Evolutionary conservation across 1,284 basidiomycete species (phyloP).

Genomic region (Sanguinoderma infundibulare): DNA sequence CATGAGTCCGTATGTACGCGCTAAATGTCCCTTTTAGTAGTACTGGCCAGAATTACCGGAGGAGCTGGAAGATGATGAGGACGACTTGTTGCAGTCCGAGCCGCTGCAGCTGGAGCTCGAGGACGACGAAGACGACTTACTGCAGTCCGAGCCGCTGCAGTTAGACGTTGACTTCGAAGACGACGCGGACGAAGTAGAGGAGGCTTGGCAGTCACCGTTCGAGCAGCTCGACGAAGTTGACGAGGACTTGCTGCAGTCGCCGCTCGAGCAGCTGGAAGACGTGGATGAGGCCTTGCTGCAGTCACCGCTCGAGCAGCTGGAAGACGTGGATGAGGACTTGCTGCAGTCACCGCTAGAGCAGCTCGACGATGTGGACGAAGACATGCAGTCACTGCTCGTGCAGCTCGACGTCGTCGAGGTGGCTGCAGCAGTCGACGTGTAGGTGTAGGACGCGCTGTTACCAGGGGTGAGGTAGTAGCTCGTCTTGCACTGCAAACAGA

Average conservation of each 20-base stretch:
- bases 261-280: neutral
- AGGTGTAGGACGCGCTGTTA: conserved; percentile 58
- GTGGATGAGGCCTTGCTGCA: neutral
- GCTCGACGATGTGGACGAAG: conserved; percentile 1
- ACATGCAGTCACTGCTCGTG: neutral
- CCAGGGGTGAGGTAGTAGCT: conserved; percentile 54
- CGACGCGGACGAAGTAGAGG: neutral
- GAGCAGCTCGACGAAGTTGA: neutral
- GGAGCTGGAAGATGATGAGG: neutral
- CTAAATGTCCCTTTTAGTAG: conserved; percentile 25
- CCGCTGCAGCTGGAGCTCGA: conserved; percentile 1
- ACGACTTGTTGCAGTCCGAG: neutral
- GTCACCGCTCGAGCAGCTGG: neutral
- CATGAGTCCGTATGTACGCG: conserved; percentile 21
- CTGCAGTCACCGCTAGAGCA: conserved; percentile 8
- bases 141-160: neutral
- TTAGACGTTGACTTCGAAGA: no score
- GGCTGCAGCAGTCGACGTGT: conserved; percentile 31
- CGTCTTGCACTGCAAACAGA: conserved; percentile 55
- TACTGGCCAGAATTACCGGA: conserved; percentile 13
- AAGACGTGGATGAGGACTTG: neutral
- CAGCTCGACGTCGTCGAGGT: conserved; percentile 15
- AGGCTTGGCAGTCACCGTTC: neutral
- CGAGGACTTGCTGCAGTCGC: neutral
- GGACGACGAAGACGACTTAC: conserved; percentile 2